These are phyloP conservation scores for Sphagnum tenellum DNA, from an alignment of 225 moss, liverwort and hornwort species.

Conservation along the genomic window DNA sequence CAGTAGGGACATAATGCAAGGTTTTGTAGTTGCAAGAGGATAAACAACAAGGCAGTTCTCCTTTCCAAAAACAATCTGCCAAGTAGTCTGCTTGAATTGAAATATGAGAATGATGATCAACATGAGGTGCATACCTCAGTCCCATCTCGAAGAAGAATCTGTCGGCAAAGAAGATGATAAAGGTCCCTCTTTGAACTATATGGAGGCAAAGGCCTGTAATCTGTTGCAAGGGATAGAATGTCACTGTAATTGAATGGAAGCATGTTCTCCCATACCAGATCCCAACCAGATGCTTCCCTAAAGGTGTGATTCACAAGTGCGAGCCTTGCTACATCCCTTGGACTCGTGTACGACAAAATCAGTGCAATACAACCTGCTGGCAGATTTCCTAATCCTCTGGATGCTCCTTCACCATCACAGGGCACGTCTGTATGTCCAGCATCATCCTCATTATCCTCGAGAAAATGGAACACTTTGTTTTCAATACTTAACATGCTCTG, in stretches of 20 bases:
- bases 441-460: too few species aligned
- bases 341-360: conserved; percentile 2
- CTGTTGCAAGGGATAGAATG: conserved; percentile 2
- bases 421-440: too few species aligned
- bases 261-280: conserved; percentile 11
- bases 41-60: too few species aligned
- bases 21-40: too few species aligned
- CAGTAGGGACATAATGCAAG: too few species aligned
- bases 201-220: not conserved
- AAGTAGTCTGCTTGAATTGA: too few species aligned
- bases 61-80: too few species aligned
- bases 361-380: conserved; percentile 7
- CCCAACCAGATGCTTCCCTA: conserved; percentile 8
- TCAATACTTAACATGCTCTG: too few species aligned
- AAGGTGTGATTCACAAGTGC: conserved; percentile 8
- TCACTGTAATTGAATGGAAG: conserved; percentile 7
- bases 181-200: conserved; percentile 1
- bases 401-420: not conserved
- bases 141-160: conserved; percentile 4
- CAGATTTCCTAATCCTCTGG: conserved; percentile 3
- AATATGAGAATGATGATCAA: too few species aligned
- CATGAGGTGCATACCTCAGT: conserved; percentile 7
- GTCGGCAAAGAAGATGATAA: conserved; percentile 5
- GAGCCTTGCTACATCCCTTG: conserved; percentile 5
- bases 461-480: too few species aligned